Conservation (phyloP, 768 basidiomycete genomes). For the Hygrophoropsis aurantiaca region DNA sequence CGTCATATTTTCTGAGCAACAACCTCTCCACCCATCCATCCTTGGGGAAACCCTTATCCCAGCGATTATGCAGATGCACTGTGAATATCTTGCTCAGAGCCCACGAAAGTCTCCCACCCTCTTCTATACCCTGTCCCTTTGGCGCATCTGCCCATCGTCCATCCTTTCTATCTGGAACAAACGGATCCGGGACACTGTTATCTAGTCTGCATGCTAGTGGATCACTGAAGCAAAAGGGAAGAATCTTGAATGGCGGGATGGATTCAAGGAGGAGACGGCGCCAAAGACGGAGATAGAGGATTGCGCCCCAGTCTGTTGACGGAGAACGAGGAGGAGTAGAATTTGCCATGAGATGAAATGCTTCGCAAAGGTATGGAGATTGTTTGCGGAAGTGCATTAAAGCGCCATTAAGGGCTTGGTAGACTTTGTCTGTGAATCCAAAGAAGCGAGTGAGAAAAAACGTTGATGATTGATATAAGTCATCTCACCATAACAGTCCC, state of each 20-base stretch:
- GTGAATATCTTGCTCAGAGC: slow-evolving; percentile 75
- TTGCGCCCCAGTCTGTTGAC: slow-evolving; percentile 92
- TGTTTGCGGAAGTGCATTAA: slow-evolving; percentile 88
- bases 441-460: slow-evolving; percentile 8
- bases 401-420: slow-evolving; percentile 86
- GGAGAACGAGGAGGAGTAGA: slow-evolving; percentile 72
- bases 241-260: slow-evolving; percentile 84
- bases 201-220: slow-evolving; percentile 87
- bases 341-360: slow-evolving; percentile 85
- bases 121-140: slow-evolving; percentile 50
- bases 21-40: slow-evolving; percentile 87
- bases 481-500: slow-evolving; percentile 92
- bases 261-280: slow-evolving; percentile 73
- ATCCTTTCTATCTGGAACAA: slow-evolving; percentile 51
- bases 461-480: neutral
- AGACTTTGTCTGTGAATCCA: slow-evolving; percentile 57
- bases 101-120: slow-evolving; percentile 62
- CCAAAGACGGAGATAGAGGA: slow-evolving; percentile 89
- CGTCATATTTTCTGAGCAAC: slow-evolving; percentile 63
- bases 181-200: slow-evolving; percentile 92
- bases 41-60: slow-evolving; percentile 80
- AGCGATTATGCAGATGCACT: slow-evolving; percentile 94
- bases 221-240: slow-evolving; percentile 95
- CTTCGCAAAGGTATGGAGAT: slow-evolving; percentile 96
- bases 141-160: slow-evolving; percentile 57